Percentiles rank a stretch among this genome's conserved stretches.
These are phyloP conservation scores for Fistulifera pelliculosa DNA, from an alignment of 108 stramenopile species.

Conservation along the genomic window DNA sequence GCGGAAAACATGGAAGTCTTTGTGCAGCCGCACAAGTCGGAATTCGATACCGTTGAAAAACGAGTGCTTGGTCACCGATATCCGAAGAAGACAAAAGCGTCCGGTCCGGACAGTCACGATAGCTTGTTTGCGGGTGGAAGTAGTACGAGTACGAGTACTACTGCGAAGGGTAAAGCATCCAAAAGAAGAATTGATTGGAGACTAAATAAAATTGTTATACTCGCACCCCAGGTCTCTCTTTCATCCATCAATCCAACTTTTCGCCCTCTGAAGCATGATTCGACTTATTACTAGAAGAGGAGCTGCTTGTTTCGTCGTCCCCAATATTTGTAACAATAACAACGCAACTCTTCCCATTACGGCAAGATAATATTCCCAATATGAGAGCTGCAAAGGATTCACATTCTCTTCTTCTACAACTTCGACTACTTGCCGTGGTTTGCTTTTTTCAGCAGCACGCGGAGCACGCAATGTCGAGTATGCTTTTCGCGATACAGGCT, in stretches of 20 bases:
- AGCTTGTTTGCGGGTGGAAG: neutral
- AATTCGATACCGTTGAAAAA: constrained; percentile 65
- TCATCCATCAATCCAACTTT: no score
- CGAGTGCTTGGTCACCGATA: constrained; percentile 59
- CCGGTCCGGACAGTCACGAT: neutral
- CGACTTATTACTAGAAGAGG: no score
- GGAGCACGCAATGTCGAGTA: constrained; percentile 2
- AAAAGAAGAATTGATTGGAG: constrained; percentile 12
- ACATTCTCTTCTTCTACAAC: neutral
- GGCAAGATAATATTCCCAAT: constrained; percentile 6
- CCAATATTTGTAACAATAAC: neutral
- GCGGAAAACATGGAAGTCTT: constrained; percentile 82
- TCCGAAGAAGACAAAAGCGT: constrained; percentile 34
- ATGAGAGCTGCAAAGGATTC: constrained; percentile 1
- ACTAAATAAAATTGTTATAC: no score
- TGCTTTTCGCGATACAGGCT: neutral
- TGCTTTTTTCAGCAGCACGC: neutral
- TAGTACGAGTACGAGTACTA: neutral
- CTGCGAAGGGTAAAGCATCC: constrained; percentile 2
- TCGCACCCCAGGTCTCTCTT: no score
- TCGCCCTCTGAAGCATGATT: no score
- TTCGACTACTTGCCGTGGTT: neutral
- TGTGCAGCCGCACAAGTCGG: constrained; percentile 47
- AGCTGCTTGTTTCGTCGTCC: constrained; percentile 3
- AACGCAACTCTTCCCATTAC: constrained; percentile 5